These are phyloP conservation scores for Pulveroboletus frians DNA, from an alignment of 768 basidiomycete genomes.

Conservation along the genomic window DNA sequence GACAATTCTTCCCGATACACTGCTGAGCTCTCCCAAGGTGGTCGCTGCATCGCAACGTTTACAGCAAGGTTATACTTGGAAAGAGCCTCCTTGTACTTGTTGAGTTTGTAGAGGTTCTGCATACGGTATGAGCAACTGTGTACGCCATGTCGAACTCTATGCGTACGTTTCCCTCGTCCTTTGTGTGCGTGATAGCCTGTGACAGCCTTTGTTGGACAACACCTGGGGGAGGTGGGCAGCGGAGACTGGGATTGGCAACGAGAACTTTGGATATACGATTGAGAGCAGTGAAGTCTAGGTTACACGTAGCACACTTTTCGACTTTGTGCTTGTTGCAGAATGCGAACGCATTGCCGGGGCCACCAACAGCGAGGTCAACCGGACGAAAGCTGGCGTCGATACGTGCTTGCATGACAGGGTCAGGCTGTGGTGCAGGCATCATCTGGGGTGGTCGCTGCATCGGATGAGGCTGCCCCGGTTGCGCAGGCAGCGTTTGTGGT, in stretches of 20 bases:
- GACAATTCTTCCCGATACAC: constrained; percentile 88
- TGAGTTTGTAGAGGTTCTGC: constrained; percentile 73
- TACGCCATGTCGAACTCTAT: constrained; percentile 1
- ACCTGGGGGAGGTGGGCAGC: constrained; percentile 77
- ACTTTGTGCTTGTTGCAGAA: constrained; percentile 63
- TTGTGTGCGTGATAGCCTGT: constrained; percentile 67
- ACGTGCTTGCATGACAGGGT: constrained; percentile 68
- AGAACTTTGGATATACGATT: constrained; percentile 76
- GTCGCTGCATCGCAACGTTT: constrained; percentile 69
- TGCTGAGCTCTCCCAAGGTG: constrained; percentile 84
- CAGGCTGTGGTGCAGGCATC: constrained; percentile 45
- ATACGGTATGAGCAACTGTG: constrained; percentile 10
- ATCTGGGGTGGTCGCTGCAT: constrained; percentile 39
- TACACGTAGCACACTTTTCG: constrained; percentile 72
- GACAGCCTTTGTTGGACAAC: constrained; percentile 72
- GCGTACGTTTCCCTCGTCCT: constrained; percentile 94
- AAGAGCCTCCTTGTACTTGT: constrained; percentile 67
- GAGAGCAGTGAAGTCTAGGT: constrained; percentile 64
- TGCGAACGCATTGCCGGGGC: constrained; percentile 48
- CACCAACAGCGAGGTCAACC: constrained; percentile 49
- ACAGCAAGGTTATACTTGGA: constrained; percentile 76
- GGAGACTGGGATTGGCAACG: constrained; percentile 60
- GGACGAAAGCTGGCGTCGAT: constrained; percentile 70
- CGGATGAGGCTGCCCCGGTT: constrained; percentile 31
- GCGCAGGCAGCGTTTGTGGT: constrained; percentile 36